Percentiles rank a stretch among this genome's conserved stretches.
These are phyloP conservation scores for Sporobolomyces pararoseus DNA, from an alignment of 768 basidiomycete species.

Conservation along the genomic window DNA sequence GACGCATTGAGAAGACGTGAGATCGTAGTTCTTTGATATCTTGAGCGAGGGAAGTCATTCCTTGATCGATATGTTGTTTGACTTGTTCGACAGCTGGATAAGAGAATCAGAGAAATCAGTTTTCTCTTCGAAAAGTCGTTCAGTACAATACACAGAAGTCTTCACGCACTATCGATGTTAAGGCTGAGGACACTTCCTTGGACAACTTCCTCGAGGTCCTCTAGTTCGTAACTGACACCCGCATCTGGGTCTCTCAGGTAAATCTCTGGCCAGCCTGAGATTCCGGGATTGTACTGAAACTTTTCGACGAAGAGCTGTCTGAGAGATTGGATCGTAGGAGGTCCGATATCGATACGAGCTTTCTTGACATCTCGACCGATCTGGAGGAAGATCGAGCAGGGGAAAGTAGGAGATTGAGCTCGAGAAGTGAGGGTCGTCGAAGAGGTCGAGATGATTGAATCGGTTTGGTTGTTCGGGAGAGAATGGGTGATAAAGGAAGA, in stretches of 20 bases:
- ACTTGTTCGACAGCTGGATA: conserved; percentile 87
- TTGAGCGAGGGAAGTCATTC: conserved; percentile 75
- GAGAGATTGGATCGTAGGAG: conserved; percentile 67
- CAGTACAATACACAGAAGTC: too few relatives aligned
- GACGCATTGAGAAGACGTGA: conserved; percentile 57
- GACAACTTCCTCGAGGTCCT: conserved; percentile 87
- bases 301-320: conserved; percentile 87
- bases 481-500: conserved; percentile 7
- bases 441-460: conserved; percentile 5
- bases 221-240: conserved; percentile 91
- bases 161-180: conserved; percentile 95
- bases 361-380: conserved; percentile 50
- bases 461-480: neutral
- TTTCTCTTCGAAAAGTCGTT: too few relatives aligned
- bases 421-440: conserved; percentile 35
- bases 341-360: conserved; percentile 55
- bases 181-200: conserved; percentile 82
- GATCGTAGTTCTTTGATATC: conserved; percentile 85
- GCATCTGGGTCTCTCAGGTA: conserved; percentile 89
- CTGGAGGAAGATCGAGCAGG: conserved; percentile 62
- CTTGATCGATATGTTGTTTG: conserved; percentile 92
- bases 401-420: conserved; percentile 33
- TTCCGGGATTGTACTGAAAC: conserved; percentile 87
- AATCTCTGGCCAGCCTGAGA: conserved; percentile 52
- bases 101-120: conserved; percentile 8